Evolutionary conservation across 2,329 filamentous ascomycete species (phyloP).

Genomic region (Coccinonectria pachysandricola): DNA sequence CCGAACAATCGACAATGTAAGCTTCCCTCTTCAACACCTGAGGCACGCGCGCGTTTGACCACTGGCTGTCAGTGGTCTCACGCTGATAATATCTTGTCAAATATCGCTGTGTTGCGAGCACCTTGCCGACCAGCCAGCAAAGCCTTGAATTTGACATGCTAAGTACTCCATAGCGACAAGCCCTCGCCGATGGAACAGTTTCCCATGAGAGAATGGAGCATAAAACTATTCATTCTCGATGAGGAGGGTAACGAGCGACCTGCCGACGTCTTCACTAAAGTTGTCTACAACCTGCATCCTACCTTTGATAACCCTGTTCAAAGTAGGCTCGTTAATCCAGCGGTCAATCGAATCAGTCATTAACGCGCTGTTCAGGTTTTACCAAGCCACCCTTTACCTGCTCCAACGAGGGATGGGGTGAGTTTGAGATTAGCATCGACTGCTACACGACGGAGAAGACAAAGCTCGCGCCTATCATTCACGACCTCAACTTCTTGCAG

Average conservation of each 20-base stretch:
- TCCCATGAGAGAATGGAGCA: conserved; percentile 86
- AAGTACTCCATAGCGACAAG: conserved; percentile 44
- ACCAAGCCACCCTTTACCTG: conserved; percentile 80
- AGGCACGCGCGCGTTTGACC: too few species aligned
- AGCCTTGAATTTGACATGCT: too few species aligned
- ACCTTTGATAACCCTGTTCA: conserved; percentile 83
- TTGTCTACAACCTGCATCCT: conserved; percentile 84
- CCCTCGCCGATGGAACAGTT: conserved; percentile 76
- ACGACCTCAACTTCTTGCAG: conserved; percentile 86
- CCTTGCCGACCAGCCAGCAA: too few species aligned
- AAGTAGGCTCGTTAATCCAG: too few species aligned
- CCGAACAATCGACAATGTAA: conserved; percentile 82
- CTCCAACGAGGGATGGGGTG: conserved; percentile 92
- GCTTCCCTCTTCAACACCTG: conserved; percentile 24
- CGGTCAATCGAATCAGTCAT: too few species aligned
- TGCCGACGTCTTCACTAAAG: conserved; percentile 83
- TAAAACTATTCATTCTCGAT: conserved; percentile 75
- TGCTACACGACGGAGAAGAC: conserved; percentile 79
- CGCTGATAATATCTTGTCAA: too few species aligned
- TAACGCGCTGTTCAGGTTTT: conserved; percentile 52
- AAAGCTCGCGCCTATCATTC: conserved; percentile 61
- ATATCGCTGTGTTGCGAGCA: too few species aligned
- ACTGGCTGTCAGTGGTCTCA: too few species aligned
- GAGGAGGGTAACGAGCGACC: conserved; percentile 76
- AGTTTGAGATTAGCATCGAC: conserved; percentile 90